Conservation (phyloP, 106 monocot genomes). For the Allium sativum region DNA sequence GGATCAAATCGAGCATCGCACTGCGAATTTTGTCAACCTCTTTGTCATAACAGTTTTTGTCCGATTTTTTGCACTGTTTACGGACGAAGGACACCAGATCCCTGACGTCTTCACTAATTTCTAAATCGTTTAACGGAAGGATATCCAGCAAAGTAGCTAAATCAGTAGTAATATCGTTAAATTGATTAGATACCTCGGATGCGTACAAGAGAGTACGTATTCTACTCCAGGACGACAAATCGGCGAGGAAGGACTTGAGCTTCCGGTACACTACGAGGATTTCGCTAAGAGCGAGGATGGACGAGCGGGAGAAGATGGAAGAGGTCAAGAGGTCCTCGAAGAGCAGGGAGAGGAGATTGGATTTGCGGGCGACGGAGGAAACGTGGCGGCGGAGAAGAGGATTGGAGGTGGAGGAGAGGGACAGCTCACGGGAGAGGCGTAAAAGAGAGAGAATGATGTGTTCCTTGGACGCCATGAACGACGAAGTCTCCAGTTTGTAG, state of each 20-base stretch:
- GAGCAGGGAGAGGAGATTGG: conserved; percentile 52
- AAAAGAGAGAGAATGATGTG: conserved; percentile 26
- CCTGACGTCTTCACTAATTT: conserved; percentile 31
- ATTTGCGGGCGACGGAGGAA: conserved; percentile 29
- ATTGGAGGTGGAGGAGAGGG: conserved; percentile 14
- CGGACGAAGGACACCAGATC: conserved; percentile 46
- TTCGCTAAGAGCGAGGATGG: conserved; percentile 45
- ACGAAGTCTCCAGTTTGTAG: neutral
- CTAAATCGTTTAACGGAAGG: conserved; percentile 39
- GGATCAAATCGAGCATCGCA: conserved; percentile 44
- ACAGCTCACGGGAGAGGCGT: conserved; percentile 34
- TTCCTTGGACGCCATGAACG: conserved; percentile 1
- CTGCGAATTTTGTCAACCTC: conserved; percentile 17
- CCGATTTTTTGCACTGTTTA: conserved; percentile 33
- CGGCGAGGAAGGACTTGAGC: conserved; percentile 28
- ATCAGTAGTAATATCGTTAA: conserved; percentile 38
- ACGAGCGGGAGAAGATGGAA: conserved; percentile 22
- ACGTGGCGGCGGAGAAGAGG: conserved; percentile 13
- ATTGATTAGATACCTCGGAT: conserved; percentile 18
- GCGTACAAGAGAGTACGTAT: conserved; percentile 36
- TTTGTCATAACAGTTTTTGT: conserved; percentile 4
- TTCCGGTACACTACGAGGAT: conserved; percentile 46
- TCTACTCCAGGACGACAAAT: conserved; percentile 42
- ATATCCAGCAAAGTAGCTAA: conserved; percentile 54
- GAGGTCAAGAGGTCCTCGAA: conserved; percentile 12